A percentile compares a stretch with the other conserved stretches of the same genome.
Conservation (phyloP, 176 grass and related monocot genomes). For the Saccharum spontaneum region DNA sequence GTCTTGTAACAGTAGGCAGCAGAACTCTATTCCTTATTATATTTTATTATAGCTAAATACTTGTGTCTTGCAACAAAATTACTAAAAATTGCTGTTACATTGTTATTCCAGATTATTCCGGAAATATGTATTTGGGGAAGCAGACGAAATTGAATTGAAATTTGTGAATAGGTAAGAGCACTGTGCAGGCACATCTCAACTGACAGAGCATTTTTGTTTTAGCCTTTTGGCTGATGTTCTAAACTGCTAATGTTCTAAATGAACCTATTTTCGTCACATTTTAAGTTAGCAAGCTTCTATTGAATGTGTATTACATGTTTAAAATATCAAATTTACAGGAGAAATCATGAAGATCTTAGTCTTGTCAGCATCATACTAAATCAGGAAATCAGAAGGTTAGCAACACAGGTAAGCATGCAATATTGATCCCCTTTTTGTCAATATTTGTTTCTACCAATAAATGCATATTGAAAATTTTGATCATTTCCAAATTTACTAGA, state of each 20-base stretch:
- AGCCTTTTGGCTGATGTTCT: not conserved
- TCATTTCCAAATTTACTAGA: not conserved
- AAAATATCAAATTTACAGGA: constrained; percentile 61
- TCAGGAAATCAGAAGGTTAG: constrained; percentile 96
- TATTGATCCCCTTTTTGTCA: not conserved
- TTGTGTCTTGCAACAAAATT: not conserved
- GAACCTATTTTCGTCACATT: not conserved
- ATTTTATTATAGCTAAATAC: not conserved
- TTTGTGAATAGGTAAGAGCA: constrained; percentile 88
- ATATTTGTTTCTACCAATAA: constrained; percentile 6
- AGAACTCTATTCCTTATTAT: not conserved
- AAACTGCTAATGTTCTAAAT: not conserved
- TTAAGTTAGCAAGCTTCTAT: not conserved
- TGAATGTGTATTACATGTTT: constrained; percentile 18
- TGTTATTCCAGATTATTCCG: constrained; percentile 75
- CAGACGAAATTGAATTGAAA: constrained; percentile 98
- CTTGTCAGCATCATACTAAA: constrained; percentile 88
- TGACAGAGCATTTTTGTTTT: constrained; percentile 14
- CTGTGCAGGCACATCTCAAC: not conserved
- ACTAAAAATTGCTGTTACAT: constrained; percentile 16
- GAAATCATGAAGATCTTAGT: constrained; percentile 88
- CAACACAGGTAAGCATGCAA: constrained; percentile 68
- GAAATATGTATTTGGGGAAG: constrained; percentile 95
- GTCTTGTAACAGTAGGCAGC: not conserved
- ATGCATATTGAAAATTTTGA: not conserved